These are phyloP conservation scores for Taphrina betulina DNA, from an alignment of 1,139 yeast species.

Conservation along the genomic window DNA sequence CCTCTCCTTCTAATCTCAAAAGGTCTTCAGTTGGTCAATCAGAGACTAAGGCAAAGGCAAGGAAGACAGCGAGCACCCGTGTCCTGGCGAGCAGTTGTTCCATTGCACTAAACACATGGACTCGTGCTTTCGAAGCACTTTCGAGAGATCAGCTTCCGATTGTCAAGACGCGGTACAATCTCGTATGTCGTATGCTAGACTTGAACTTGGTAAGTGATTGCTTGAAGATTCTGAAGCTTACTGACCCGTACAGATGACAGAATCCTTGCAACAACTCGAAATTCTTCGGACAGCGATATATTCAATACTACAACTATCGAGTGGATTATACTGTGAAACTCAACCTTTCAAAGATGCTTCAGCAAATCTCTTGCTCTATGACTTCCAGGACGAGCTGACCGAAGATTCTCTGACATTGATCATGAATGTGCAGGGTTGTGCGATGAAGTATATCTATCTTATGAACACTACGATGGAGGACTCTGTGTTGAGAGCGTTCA, in stretches of 20 bases:
- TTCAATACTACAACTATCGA: not conserved
- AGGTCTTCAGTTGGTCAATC: too few species aligned
- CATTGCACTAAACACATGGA: too few species aligned
- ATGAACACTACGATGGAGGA: not conserved
- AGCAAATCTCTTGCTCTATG: not conserved
- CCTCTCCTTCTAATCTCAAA: too few species aligned
- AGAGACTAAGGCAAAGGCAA: too few species aligned
- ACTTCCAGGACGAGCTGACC: not conserved
- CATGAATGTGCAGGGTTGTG: not conserved
- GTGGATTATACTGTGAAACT: not conserved
- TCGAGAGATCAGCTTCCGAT: conserved; percentile 10
- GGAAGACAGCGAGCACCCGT: too few species aligned
- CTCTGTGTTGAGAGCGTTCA: not conserved
- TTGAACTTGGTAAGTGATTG: conserved; percentile 1
- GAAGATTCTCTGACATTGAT: not conserved
- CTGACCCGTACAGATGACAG: not conserved
- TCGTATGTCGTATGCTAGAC: conserved; percentile 15
- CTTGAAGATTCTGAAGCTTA: not conserved
- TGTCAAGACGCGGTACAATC: conserved; percentile 11
- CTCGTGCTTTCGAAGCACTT: too few species aligned
- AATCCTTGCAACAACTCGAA: not conserved
- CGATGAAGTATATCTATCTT: not conserved
- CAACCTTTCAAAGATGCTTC: not conserved
- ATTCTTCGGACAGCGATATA: not conserved
- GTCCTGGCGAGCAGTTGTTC: too few species aligned